Conservation (phyloP, 2,329 filamentous ascomycete genomes). For the Cladophialophora chaetospira region DNA sequence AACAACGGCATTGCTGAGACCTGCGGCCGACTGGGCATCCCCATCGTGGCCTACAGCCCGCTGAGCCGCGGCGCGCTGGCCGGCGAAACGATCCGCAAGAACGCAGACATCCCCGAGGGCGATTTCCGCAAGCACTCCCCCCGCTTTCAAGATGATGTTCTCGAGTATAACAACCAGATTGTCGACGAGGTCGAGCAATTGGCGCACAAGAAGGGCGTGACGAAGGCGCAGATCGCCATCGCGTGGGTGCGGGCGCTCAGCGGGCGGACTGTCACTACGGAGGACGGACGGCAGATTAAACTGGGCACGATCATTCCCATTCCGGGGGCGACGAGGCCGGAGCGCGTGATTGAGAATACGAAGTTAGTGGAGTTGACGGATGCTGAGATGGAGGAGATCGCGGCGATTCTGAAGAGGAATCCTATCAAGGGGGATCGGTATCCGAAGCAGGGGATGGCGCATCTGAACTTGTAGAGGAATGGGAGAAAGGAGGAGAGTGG, state of each 20-base stretch:
- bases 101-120: slow-evolving; percentile 50
- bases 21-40: slow-evolving; percentile 60
- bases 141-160: slow-evolving; percentile 55
- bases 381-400: slow-evolving; percentile 53
- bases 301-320: slow-evolving; percentile 44
- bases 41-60: slow-evolving; percentile 62
- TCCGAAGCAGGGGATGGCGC: slow-evolving; percentile 8
- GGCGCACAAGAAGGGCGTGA: slow-evolving; percentile 48
- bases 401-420: slow-evolving; percentile 48
- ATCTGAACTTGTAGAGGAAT: slow-evolving; percentile 1
- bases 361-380: slow-evolving; percentile 46
- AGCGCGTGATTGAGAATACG: slow-evolving; percentile 46
- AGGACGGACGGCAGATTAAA: slow-evolving; percentile 23
- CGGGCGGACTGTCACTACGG: slow-evolving; percentile 31
- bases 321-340: slow-evolving; percentile 43
- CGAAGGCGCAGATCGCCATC: slow-evolving; percentile 52
- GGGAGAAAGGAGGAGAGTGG: not conserved
- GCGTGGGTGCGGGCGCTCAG: slow-evolving; percentile 52
- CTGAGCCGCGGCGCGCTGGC: slow-evolving; percentile 60
- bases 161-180: slow-evolving; percentile 54
- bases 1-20: slow-evolving; percentile 59
- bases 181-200: slow-evolving; percentile 49
- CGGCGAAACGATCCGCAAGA: slow-evolving; percentile 48
- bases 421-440: slow-evolving; percentile 26
- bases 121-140: slow-evolving; percentile 49